Conservation (phyloP, 2,329 filamentous ascomycete genomes). For the Akanthomyces lecanii region DNA sequence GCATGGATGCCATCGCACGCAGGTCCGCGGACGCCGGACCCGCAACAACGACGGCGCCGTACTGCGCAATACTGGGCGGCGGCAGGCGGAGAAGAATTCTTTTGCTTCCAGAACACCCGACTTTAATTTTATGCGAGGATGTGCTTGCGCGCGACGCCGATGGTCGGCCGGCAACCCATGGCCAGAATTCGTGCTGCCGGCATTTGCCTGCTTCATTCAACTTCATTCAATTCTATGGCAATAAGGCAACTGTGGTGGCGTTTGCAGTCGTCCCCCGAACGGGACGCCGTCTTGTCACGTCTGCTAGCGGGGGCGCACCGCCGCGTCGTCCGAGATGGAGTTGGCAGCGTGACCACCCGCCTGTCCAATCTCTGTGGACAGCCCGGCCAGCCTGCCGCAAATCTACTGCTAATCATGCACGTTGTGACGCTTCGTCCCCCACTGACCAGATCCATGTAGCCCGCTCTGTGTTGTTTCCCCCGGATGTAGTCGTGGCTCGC, state of each 20-base stretch:
- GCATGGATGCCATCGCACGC: not conserved
- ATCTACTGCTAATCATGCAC: not conserved
- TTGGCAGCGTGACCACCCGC: not conserved
- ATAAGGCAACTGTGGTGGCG: not conserved
- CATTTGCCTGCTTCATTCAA: not conserved
- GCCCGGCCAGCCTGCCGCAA: slow-evolving; percentile 6
- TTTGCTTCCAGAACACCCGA: not conserved
- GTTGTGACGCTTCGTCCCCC: not conserved
- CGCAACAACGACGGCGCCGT: not conserved
- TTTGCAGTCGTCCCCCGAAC: not conserved
- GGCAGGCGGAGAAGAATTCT: not conserved
- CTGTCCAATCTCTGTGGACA: not conserved
- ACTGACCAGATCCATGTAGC: not conserved
- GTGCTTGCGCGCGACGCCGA: not conserved
- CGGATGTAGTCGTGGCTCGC: not conserved
- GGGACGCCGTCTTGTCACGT: not conserved
- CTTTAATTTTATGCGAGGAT: not conserved
- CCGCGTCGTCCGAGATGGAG: not conserved
- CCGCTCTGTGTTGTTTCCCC: not conserved
- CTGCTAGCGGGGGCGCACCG: not conserved
- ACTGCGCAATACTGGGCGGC: not conserved
- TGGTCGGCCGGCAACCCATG: slow-evolving; percentile 4
- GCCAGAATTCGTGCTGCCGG: not conserved
- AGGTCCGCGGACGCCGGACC: slow-evolving; percentile 12
- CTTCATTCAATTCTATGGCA: not conserved